A percentile compares a stretch with the other conserved stretches of the same genome.
Evolutionary conservation across 192 early-diverging fungal genomes (phyloP).

Genomic region (Coemansia sp.): DNA sequence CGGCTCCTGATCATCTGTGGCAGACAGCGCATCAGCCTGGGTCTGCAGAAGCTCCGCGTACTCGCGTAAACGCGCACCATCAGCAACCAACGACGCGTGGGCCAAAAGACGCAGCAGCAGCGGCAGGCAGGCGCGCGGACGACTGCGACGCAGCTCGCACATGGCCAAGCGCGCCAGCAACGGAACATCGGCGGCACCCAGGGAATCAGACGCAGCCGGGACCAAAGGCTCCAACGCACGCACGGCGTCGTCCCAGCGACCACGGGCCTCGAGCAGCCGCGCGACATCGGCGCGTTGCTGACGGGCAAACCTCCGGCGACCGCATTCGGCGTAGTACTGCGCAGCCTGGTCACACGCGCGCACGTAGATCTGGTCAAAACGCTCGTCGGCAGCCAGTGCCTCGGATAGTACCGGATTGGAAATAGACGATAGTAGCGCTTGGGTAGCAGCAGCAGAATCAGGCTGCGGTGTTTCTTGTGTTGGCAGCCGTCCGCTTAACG

Average conservation of each 20-base stretch:
- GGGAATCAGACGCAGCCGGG: neutral
- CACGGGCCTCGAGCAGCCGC: slow-evolving; percentile 33
- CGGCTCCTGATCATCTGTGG: neutral
- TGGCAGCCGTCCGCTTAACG: slow-evolving; percentile 27
- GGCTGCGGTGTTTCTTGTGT: no score
- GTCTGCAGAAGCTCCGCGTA: slow-evolving; percentile 23
- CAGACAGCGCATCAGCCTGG: slow-evolving; percentile 10
- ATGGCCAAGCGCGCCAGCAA: slow-evolving; percentile 32
- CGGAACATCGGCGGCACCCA: slow-evolving; percentile 20
- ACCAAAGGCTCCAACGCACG: slow-evolving; percentile 31
- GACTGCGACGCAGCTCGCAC: slow-evolving; percentile 37
- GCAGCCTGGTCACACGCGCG: slow-evolving; percentile 52
- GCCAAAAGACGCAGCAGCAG: slow-evolving; percentile 26
- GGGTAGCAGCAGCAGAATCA: no score
- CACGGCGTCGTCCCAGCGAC: slow-evolving; percentile 33
- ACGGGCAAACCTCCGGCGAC: slow-evolving; percentile 41
- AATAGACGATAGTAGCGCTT: neutral
- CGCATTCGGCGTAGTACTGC: slow-evolving; percentile 51
- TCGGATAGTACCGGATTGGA: slow-evolving; percentile 52
- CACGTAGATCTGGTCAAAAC: slow-evolving; percentile 54
- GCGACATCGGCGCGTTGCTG: slow-evolving; percentile 49
- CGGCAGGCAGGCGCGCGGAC: slow-evolving; percentile 14
- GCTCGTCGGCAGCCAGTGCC: slow-evolving; percentile 34
- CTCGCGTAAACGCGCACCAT: neutral
- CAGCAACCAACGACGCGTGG: slow-evolving; percentile 10